Conservation (phyloP, 768 basidiomycete species). For the Roridomyces roridus region DNA sequence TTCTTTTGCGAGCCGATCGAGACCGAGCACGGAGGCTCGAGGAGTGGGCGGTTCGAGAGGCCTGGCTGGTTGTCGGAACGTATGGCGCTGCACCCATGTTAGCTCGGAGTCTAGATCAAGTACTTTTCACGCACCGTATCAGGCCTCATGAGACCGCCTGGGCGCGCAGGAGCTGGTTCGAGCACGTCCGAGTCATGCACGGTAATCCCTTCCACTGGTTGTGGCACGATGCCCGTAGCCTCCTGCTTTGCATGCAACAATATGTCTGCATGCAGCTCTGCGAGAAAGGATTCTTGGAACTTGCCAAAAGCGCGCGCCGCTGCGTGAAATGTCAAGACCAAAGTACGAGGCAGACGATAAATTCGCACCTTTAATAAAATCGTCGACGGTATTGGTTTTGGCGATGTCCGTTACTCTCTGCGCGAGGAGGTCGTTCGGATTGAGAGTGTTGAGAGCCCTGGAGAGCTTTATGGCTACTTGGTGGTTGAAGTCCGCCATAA, state of each 20-base stretch:
- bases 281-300: conserved; percentile 80
- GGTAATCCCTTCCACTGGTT: conserved; percentile 77
- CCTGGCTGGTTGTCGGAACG: conserved; percentile 78
- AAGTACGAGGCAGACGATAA: neutral
- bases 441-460: conserved; percentile 76
- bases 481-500: conserved; percentile 60
- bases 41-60: conserved; percentile 81
- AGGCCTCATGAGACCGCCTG: conserved; percentile 78
- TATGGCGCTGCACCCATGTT: conserved; percentile 61
- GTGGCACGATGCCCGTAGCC: conserved; percentile 54
- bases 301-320: conserved; percentile 87
- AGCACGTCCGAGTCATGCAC: conserved; percentile 84
- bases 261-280: conserved; percentile 82
- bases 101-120: conserved; percentile 5
- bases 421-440: conserved; percentile 86
- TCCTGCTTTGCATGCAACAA: conserved; percentile 73
- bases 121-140: conserved; percentile 60
- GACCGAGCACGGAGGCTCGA: conserved; percentile 79
- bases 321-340: conserved; percentile 31
- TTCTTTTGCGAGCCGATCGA: conserved; percentile 88
- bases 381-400: conserved; percentile 64
- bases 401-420: conserved; percentile 82
- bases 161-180: conserved; percentile 77
- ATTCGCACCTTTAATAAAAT: conserved; percentile 70
- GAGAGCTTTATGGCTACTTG: conserved; percentile 81